A percentile compares a stretch with the other conserved stretches of the same genome.
These are phyloP conservation scores for Globisporangium middletonii DNA, from an alignment of 352 stramenopile genomes.

Conservation along the genomic window DNA sequence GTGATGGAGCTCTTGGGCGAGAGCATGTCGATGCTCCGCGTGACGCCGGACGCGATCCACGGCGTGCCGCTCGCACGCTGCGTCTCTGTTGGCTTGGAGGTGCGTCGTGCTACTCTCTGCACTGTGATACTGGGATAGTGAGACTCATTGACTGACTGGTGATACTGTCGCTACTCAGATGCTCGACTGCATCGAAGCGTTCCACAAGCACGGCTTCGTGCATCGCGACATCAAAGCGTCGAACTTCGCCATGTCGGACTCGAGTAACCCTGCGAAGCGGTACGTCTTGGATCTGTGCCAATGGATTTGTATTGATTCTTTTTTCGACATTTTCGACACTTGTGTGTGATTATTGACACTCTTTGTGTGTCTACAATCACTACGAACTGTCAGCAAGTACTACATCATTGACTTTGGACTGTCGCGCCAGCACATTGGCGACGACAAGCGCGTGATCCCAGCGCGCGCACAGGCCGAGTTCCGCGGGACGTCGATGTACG, in stretches of 20 bases:
- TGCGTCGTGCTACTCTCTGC: slow-evolving; percentile 6
- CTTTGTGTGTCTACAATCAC: neutral
- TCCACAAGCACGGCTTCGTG: slow-evolving; percentile 82
- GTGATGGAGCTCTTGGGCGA: slow-evolving; percentile 87
- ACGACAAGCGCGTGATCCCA: slow-evolving; percentile 57
- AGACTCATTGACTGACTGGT: neutral
- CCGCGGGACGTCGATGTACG: slow-evolving; percentile 86
- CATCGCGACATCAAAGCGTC: slow-evolving; percentile 88
- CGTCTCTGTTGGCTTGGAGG: slow-evolving; percentile 66
- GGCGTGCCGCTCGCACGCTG: slow-evolving; percentile 66
- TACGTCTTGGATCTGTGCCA: slow-evolving; percentile 8
- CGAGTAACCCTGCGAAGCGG: slow-evolving; percentile 35
- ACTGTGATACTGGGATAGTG: neutral
- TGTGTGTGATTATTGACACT: neutral
- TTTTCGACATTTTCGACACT: too few species aligned
- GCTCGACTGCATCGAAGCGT: slow-evolving; percentile 84
- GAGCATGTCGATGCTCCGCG: slow-evolving; percentile 86
- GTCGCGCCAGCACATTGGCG: slow-evolving; percentile 66
- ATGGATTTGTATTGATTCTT: slow-evolving; percentile 1
- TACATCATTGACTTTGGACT: slow-evolving; percentile 84
- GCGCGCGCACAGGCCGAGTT: slow-evolving; percentile 70
- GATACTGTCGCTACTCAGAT: slow-evolving; percentile 30
- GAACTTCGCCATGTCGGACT: slow-evolving; percentile 74
- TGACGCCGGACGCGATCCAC: slow-evolving; percentile 73
- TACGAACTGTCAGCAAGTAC: slow-evolving; percentile 28